Evolutionary conservation across 2,329 filamentous ascomycete species (phyloP).

Genomic region (Xylariaceae sp.): DNA sequence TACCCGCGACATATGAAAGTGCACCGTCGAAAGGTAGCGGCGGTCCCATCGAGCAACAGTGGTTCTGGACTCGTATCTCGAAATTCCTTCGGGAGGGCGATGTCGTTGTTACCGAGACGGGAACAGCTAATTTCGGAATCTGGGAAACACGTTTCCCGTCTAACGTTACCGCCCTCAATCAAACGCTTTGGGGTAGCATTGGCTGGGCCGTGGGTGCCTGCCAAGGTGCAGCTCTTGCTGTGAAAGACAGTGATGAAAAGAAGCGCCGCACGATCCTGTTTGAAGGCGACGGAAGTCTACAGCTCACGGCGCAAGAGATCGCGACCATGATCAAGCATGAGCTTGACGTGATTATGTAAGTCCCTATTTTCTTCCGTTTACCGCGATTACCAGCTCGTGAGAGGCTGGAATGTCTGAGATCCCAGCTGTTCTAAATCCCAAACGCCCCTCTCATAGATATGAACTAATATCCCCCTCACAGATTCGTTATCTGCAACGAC

Average conservation of each 20-base stretch:
- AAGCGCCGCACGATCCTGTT: constrained; percentile 71
- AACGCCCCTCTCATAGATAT: too few species aligned
- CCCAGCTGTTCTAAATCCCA: neutral
- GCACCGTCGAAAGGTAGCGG: constrained; percentile 24
- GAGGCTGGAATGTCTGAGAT: neutral
- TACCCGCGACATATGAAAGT: constrained; percentile 37
- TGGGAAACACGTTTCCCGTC: constrained; percentile 78
- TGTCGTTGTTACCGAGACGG: constrained; percentile 81
- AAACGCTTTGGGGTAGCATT: constrained; percentile 70
- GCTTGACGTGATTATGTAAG: constrained; percentile 72
- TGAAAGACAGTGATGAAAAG: constrained; percentile 54
- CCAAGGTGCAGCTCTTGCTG: constrained; percentile 68
- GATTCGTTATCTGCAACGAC: constrained; percentile 81
- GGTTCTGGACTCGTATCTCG: constrained; percentile 74
- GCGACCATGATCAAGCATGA: constrained; percentile 76
- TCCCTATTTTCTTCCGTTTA: constrained; percentile 12
- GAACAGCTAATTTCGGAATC: constrained; percentile 83
- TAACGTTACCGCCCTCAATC: constrained; percentile 74
- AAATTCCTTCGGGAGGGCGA: constrained; percentile 69
- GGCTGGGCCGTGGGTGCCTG: constrained; percentile 58
- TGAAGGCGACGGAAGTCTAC: constrained; percentile 84
- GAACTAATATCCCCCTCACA: constrained; percentile 21
- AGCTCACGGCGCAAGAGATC: constrained; percentile 79
- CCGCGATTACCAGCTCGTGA: too few species aligned
- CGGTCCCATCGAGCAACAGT: constrained; percentile 61